Conservation (phyloP, 352 stramenopile genomes). For the Pythium scleroteichum region DNA sequence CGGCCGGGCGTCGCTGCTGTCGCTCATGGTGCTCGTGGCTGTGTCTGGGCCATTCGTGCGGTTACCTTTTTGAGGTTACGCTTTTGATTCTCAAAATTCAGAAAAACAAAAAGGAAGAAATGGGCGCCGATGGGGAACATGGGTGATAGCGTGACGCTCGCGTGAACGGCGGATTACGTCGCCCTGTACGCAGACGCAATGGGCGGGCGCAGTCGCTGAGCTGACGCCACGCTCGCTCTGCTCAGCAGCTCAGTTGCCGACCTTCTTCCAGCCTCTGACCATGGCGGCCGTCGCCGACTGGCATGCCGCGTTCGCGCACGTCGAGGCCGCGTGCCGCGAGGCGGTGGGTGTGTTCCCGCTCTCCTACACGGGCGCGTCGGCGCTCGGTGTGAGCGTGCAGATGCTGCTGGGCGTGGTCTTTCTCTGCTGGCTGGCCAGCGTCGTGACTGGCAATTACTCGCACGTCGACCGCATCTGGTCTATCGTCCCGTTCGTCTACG, state of each 20-base stretch:
- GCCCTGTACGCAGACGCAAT: background rate
- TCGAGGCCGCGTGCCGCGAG: constrained; percentile 34
- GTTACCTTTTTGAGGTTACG: background rate
- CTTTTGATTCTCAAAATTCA: too few relatives aligned
- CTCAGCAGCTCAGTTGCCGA: constrained; percentile 8
- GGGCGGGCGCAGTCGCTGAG: background rate
- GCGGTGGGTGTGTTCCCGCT: constrained; percentile 38
- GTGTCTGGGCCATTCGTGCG: too few relatives aligned
- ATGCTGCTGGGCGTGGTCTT: constrained; percentile 43
- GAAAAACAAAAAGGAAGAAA: too few relatives aligned
- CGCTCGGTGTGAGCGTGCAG: constrained; percentile 49
- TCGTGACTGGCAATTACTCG: constrained; percentile 87
- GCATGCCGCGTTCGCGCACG: constrained; percentile 33
- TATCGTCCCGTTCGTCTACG: constrained; percentile 85
- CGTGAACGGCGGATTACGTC: constrained; percentile 2
- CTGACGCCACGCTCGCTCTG: constrained; percentile 3
- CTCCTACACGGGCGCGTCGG: constrained; percentile 37
- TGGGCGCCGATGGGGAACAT: too few relatives aligned
- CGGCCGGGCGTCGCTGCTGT: too few relatives aligned
- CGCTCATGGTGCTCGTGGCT: too few relatives aligned
- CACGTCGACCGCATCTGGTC: constrained; percentile 94
- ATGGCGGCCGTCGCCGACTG: constrained; percentile 35
- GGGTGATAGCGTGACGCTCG: constrained; percentile 6
- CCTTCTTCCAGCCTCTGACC: background rate
- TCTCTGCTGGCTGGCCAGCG: constrained; percentile 59